phyloP scores from a whole-genome alignment of 208 protist species.

The Plasmodiophora brassicae region DNA sequence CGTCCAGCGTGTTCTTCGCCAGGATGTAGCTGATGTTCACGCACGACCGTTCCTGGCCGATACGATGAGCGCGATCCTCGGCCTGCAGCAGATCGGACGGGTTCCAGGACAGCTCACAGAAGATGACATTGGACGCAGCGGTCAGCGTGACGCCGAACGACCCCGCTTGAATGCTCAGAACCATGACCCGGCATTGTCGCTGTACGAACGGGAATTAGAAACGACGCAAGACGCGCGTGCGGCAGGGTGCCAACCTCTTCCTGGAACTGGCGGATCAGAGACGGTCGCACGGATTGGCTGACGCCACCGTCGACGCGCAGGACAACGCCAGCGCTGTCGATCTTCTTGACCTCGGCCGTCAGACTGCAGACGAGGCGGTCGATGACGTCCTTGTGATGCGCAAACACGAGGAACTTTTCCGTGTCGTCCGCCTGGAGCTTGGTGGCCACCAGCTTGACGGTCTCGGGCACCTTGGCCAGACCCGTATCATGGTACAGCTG shows the following conservation, averaged over 20 bases:
- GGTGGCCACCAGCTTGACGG: background rate
- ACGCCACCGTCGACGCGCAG: background rate
- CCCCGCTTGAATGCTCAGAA: slow-evolving; percentile 47
- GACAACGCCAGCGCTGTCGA: background rate
- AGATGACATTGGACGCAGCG: slow-evolving; percentile 55
- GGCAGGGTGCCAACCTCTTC: background rate
- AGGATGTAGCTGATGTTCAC: slow-evolving; percentile 42
- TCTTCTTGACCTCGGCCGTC: background rate
- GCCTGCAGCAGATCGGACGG: slow-evolving; percentile 54
- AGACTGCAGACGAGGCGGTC: background rate
- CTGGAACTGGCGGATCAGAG: background rate
- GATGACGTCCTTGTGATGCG: slow-evolving; percentile 47
- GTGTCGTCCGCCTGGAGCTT: background rate
- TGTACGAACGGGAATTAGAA: background rate
- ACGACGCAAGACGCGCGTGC: background rate
- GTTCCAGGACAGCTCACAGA: slow-evolving; percentile 60
- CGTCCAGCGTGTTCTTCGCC: slow-evolving; percentile 32
- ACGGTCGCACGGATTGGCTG: background rate
- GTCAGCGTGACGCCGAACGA: slow-evolving; percentile 55
- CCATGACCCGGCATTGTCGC: background rate
- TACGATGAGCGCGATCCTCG: slow-evolving; percentile 42
- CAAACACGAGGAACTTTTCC: slow-evolving; percentile 55
- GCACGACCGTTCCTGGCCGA: slow-evolving; percentile 33
- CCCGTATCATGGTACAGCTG: slow-evolving; percentile 33
- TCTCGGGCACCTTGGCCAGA: slow-evolving; percentile 20